Percentiles rank a stretch among this genome's conserved stretches.
Conservation (phyloP, 1,139 yeast species). For the Taphrina betulina region DNA sequence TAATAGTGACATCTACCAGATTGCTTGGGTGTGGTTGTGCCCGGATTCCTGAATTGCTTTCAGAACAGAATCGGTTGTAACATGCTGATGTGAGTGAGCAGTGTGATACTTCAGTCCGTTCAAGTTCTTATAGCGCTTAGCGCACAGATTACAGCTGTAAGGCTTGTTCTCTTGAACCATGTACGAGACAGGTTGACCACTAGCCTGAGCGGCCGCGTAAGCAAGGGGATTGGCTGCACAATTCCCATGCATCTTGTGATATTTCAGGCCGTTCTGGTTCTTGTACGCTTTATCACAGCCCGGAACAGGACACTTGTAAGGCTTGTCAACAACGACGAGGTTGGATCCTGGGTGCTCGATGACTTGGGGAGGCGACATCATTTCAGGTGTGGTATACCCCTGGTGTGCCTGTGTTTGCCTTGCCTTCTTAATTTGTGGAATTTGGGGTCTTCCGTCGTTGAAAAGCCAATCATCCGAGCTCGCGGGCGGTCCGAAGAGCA, state of each 20-base stretch:
- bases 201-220: conserved; percentile 30
- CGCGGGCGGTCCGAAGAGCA: conserved; percentile 33
- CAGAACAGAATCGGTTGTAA: conserved; percentile 26
- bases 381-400: conserved; percentile 27
- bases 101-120: conserved; percentile 96
- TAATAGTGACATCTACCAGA: no score
- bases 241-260: conserved; percentile 91
- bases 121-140: conserved; percentile 90
- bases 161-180: conserved; percentile 94
- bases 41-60: conserved; percentile 22
- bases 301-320: conserved; percentile 95
- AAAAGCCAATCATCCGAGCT: conserved; percentile 34
- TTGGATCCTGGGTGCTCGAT: conserved; percentile 39
- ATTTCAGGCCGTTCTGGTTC: conserved; percentile 94
- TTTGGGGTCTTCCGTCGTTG: conserved; percentile 23
- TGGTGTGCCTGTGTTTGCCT: neutral
- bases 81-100: conserved; percentile 66
- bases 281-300: conserved; percentile 98
- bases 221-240: conserved; percentile 32
- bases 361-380: conserved; percentile 41
- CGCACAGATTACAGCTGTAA: conserved; percentile 96
- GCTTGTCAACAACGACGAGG: conserved; percentile 57
- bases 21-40: neutral
- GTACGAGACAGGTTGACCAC: conserved; percentile 49
- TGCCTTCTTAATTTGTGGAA: conserved; percentile 22